A percentile compares a stretch with the other conserved stretches of the same genome.
These are phyloP conservation scores for Exidia glandulosa DNA, from an alignment of 768 basidiomycete species.

Conservation along the genomic window DNA sequence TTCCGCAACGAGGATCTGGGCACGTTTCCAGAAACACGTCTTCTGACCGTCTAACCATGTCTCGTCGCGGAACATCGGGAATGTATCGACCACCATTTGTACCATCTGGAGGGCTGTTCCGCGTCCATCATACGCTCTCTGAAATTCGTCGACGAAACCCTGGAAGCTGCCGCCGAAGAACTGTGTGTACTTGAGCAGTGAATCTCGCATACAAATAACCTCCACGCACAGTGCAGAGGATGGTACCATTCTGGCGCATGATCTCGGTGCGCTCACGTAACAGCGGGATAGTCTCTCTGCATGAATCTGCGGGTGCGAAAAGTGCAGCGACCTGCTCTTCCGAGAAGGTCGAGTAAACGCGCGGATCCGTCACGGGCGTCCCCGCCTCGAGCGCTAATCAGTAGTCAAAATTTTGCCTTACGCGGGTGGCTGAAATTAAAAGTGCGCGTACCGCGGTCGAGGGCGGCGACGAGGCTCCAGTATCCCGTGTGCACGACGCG, in stretches of 20 bases:
- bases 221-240: conserved; percentile 53
- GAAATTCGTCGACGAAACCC: conserved; percentile 53
- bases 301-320: conserved; percentile 51
- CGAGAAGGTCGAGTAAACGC: conserved; percentile 66
- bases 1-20: conserved; percentile 86
- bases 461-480: conserved; percentile 74
- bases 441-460: conserved; percentile 56
- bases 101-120: conserved; percentile 68
- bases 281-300: conserved; percentile 57
- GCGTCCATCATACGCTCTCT: conserved; percentile 34
- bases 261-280: conserved; percentile 59
- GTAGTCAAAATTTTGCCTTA: background rate
- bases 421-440: background rate
- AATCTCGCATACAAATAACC: background rate
- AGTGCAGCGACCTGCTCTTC: conserved; percentile 56
- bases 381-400: conserved; percentile 57
- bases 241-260: conserved; percentile 66
- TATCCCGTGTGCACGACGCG: conserved; percentile 64
- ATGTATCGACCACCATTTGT: conserved; percentile 53
- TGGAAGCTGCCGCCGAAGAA: conserved; percentile 61
- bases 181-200: too few species aligned
- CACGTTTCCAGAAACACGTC: conserved; percentile 82
- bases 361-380: conserved; percentile 69
- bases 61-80: conserved; percentile 72
- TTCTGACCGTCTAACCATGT: conserved; percentile 41